phyloP scores from a whole-genome alignment of 352 stramenopile genomes.

The Pythium plurisporium region DNA sequence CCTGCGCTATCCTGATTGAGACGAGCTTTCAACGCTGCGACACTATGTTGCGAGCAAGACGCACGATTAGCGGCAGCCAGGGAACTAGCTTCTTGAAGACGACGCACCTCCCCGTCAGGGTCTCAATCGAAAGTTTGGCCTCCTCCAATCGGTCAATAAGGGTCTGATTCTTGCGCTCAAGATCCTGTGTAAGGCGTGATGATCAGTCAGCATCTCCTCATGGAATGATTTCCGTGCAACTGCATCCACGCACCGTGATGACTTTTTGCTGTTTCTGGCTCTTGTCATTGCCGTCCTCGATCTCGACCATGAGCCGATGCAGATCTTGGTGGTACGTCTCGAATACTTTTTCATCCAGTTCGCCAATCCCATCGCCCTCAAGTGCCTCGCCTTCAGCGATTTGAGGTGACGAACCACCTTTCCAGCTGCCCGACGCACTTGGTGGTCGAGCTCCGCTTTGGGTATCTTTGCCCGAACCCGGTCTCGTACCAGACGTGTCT shows the following conservation, averaged over 20 bases:
- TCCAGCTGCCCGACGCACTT: background rate
- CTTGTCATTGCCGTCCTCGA: conserved; percentile 57
- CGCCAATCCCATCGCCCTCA: conserved; percentile 9
- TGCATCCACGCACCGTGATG: conserved; percentile 43
- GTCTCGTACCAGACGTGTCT: background rate
- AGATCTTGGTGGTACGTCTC: conserved; percentile 68
- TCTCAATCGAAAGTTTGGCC: conserved; percentile 60
- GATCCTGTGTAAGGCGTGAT: conserved; percentile 29
- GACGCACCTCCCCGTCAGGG: conserved; percentile 55
- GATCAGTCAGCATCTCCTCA: background rate
- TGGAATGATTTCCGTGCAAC: background rate
- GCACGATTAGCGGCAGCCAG: background rate
- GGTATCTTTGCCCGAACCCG: background rate
- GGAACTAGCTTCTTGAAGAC: background rate
- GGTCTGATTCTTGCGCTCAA: conserved; percentile 63
- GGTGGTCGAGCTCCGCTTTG: background rate
- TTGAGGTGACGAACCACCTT: background rate
- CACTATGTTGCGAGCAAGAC: conserved; percentile 29
- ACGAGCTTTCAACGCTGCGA: conserved; percentile 63
- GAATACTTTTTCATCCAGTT: conserved; percentile 64
- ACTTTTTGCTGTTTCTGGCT: conserved; percentile 64
- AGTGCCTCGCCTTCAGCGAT: conserved; percentile 4
- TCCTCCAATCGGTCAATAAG: conserved; percentile 63
- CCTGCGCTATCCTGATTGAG: conserved; percentile 70
- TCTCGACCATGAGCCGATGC: conserved; percentile 53